Percentiles rank a stretch among this genome's conserved stretches.
These are phyloP conservation scores for Aspergillus mulundensis DNA, from an alignment of 495 filamentous ascomycete genomes.

Conservation along the genomic window DNA sequence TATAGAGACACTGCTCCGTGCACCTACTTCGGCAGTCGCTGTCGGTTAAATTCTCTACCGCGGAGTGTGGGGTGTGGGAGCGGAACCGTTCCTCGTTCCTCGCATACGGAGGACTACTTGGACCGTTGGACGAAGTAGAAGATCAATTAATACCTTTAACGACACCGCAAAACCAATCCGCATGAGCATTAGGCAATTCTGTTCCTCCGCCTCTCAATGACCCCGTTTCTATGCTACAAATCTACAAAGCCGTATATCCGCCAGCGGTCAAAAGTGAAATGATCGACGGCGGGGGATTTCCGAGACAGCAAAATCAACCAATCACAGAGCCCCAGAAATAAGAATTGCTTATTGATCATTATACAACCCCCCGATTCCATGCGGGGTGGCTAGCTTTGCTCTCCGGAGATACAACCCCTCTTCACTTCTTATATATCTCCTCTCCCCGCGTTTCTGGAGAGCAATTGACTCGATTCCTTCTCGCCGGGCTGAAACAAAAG, in stretches of 20 bases:
- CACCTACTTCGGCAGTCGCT: no score
- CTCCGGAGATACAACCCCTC: neutral
- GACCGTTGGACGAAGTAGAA: neutral
- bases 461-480: neutral
- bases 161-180: neutral
- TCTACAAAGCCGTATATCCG: neutral
- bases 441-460: neutral
- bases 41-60: neutral
- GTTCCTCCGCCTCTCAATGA: neutral
- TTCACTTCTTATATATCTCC: neutral
- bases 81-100: slow-evolving; percentile 3
- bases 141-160: neutral
- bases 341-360: slow-evolving; percentile 9
- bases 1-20: neutral
- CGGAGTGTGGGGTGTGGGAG: slow-evolving; percentile 5
- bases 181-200: neutral
- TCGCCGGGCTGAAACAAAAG: neutral
- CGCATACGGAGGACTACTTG: neutral
- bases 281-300: slow-evolving; percentile 1
- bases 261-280: neutral
- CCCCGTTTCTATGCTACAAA: neutral
- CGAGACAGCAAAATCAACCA: neutral
- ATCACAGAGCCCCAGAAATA: neutral
- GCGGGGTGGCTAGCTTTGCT: neutral
- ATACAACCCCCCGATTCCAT: neutral